phyloP scores from a whole-genome alignment of 2,329 filamentous ascomycete species.

The Lachnellula subtilissima region DNA sequence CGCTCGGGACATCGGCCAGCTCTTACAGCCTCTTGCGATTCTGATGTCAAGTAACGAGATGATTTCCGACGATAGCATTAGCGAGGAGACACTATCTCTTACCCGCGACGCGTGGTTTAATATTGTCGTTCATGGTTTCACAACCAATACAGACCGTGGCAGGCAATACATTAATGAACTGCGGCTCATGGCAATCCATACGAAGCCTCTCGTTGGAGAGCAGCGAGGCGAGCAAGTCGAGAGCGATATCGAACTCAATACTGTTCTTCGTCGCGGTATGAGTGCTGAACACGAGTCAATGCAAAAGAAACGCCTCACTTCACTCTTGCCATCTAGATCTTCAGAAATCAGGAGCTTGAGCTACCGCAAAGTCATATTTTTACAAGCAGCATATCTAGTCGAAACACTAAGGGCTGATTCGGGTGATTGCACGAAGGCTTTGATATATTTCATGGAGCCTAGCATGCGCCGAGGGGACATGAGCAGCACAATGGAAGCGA shows the following conservation, averaged over 20 bases:
- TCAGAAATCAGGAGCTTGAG: constrained; percentile 75
- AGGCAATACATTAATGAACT: constrained; percentile 72
- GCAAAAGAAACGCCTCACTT: constrained; percentile 73
- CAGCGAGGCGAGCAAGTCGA: constrained; percentile 86
- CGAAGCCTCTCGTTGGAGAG: constrained; percentile 80
- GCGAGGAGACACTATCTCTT: constrained; percentile 67
- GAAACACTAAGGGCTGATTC: constrained; percentile 81
- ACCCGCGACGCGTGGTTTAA: constrained; percentile 98
- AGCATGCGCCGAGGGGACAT: constrained; percentile 65
- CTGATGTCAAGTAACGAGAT: constrained; percentile 68
- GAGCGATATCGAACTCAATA: constrained; percentile 95
- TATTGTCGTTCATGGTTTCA: constrained; percentile 89
- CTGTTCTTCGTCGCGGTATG: constrained; percentile 81
- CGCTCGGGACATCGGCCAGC: constrained; percentile 78
- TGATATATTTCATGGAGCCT: constrained; percentile 93
- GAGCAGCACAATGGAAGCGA: constrained; percentile 59
- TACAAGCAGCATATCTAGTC: constrained; percentile 85
- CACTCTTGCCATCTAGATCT: constrained; percentile 70
- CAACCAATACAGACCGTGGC: constrained; percentile 65
- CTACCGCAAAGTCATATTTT: constrained; percentile 86
- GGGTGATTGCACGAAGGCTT: constrained; percentile 83
- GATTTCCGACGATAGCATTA: constrained; percentile 39
- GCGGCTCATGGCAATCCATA: constrained; percentile 78
- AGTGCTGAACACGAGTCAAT: constrained; percentile 70
- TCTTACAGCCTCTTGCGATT: constrained; percentile 81